Conservation (phyloP, 164 flowering plant species). For the Magnolia officinalis region DNA sequence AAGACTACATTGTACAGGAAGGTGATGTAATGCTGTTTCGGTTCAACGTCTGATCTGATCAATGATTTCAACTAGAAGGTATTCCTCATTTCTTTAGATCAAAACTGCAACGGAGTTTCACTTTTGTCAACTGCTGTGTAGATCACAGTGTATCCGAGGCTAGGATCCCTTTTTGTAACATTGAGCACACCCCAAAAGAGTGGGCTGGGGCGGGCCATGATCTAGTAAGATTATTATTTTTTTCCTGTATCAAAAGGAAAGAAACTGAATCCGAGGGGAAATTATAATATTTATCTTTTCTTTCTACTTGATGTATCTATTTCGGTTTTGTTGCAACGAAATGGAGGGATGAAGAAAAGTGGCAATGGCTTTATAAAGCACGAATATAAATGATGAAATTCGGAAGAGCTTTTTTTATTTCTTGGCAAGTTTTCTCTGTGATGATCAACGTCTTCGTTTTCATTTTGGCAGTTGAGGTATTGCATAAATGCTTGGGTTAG, state of each 20-base stretch:
- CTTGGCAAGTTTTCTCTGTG: too few relatives aligned
- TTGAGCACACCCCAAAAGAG: neutral
- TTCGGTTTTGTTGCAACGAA: neutral
- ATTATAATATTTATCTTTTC: neutral
- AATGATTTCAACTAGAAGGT: neutral
- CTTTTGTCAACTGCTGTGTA: neutral
- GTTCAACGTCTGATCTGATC: slow-evolving; percentile 61
- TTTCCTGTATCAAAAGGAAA: neutral
- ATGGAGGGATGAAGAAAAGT: neutral
- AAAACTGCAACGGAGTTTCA: neutral
- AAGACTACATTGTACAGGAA: slow-evolving; percentile 89
- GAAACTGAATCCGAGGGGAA: neutral
- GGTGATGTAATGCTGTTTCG: slow-evolving; percentile 99
- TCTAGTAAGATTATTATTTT: neutral
- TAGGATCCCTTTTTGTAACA: too few relatives aligned
- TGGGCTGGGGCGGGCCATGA: neutral
- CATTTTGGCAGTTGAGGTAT: too few relatives aligned
- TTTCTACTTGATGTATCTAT: neutral
- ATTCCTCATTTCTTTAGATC: neutral
- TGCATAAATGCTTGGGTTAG: too few relatives aligned
- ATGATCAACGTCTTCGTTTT: too few relatives aligned
- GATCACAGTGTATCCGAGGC: neutral
- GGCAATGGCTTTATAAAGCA: neutral
- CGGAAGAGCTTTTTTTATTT: too few relatives aligned
- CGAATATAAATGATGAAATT: too few relatives aligned